These are phyloP conservation scores for Huntiella omanensis DNA, from an alignment of 2,329 filamentous ascomycete species.

Conservation along the genomic window DNA sequence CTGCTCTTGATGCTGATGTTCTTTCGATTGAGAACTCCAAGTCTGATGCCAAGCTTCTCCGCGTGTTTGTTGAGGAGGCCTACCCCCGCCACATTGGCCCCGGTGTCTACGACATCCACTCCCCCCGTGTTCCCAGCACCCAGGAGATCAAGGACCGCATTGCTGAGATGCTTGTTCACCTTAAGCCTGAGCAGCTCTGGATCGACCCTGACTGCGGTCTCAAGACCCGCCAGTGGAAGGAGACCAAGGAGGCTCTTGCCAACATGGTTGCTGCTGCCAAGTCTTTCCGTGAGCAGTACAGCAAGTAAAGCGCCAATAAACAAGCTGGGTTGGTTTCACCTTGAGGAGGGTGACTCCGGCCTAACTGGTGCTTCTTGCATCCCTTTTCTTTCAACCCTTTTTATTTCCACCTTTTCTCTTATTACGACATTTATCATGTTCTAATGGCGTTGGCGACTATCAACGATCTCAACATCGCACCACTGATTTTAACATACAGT, in stretches of 20 bases:
- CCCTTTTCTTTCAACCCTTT: constrained; percentile 9
- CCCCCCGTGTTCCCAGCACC: constrained; percentile 87
- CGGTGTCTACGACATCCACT: constrained; percentile 99
- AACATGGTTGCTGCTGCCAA: constrained; percentile 99
- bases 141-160: constrained; percentile 97
- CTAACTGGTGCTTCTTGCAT: constrained; percentile 1
- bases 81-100: constrained; percentile 98
- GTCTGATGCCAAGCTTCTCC: constrained; percentile 96
- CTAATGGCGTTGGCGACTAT: constrained; percentile 15
- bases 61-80: constrained; percentile 92
- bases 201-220: constrained; percentile 98
- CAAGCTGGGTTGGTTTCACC: background rate
- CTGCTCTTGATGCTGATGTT: constrained; percentile 92
- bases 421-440: constrained; percentile 3
- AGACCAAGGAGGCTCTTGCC: constrained; percentile 87
- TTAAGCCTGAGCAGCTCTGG: constrained; percentile 98
- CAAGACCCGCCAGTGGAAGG: constrained; percentile 96
- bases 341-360: constrained; percentile 2
- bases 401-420: constrained; percentile 15
- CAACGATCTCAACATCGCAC: constrained; percentile 39
- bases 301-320: constrained; percentile 29
- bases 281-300: constrained; percentile 80
- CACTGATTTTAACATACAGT: constrained; percentile 11
- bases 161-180: constrained; percentile 92
- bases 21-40: constrained; percentile 99